phyloP scores from a whole-genome alignment of 2,329 filamentous ascomycete genomes.

The Bertia moriformis region DNA sequence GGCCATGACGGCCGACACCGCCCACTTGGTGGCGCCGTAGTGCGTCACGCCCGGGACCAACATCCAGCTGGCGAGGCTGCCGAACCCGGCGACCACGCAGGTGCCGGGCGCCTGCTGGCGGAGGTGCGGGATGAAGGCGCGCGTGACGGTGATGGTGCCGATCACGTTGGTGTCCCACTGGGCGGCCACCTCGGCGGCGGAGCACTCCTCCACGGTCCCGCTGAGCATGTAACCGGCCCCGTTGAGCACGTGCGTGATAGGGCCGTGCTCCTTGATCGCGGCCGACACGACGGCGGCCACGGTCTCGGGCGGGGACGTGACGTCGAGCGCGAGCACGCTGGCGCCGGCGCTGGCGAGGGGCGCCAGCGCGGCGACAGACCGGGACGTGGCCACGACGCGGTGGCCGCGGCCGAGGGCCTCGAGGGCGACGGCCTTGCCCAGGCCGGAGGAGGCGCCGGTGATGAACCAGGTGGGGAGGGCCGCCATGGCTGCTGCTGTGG shows the following conservation, averaged over 20 bases:
- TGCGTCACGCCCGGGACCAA: slow-evolving; percentile 16
- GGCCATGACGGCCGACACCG: slow-evolving; percentile 27
- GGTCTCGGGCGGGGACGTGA: slow-evolving; percentile 16
- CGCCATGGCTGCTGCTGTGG: too few species aligned
- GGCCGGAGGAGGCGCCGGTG: slow-evolving; percentile 32
- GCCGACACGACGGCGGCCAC: slow-evolving; percentile 6
- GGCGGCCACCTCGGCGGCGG: slow-evolving; percentile 10
- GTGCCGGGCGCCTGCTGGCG: slow-evolving; percentile 13
- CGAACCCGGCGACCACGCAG: slow-evolving; percentile 28
- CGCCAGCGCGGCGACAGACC: slow-evolving; percentile 20
- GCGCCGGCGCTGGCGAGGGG: slow-evolving; percentile 27
- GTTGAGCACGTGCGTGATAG: slow-evolving; percentile 31
- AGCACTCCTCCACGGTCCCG: slow-evolving; percentile 23
- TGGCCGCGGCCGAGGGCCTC: slow-evolving; percentile 28
- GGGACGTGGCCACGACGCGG: slow-evolving; percentile 32
- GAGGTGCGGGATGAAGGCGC: slow-evolving; percentile 20
- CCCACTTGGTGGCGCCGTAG: slow-evolving; percentile 29
- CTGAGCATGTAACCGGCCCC: slow-evolving; percentile 28
- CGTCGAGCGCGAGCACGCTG: slow-evolving; percentile 26
- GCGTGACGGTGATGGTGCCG: slow-evolving; percentile 20
- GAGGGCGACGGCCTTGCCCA: slow-evolving; percentile 28
- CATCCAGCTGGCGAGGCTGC: slow-evolving; percentile 28
- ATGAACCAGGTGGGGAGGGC: slow-evolving; percentile 29
- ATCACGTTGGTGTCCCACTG: slow-evolving; percentile 24
- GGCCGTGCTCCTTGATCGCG: slow-evolving; percentile 12